Base-by-base conservation (phyloP, 805 yeast genomes). In the Hyphopichia homilentoma region DNA sequence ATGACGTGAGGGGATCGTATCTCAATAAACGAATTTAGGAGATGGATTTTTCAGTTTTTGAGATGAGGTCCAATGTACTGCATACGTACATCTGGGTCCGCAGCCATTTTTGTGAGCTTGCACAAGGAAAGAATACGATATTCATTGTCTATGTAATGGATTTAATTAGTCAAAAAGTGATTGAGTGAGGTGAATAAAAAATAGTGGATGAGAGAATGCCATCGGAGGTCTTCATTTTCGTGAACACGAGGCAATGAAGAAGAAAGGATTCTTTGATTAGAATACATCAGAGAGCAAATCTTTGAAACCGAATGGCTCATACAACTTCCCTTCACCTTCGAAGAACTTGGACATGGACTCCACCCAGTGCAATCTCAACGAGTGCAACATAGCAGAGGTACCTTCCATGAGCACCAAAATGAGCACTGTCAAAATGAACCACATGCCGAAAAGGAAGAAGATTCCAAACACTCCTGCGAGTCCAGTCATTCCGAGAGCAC, bases 381-480 rank as follows among this genome's bases (percentile, higher is more conserved):
- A 75, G 54, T 82, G 89, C 48, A 82, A 65, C 89, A 82, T 82
- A 14, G 88, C 88, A n/a, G 86, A 79, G 0, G 88, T 82, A 35
- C 89, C 89, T 59, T 82, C 89, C 89, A 82, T 82, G 30, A 79
- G 65, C 29, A 82, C 88, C 51, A 82, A 62, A 25, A 82, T 78
- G 44, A 77, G 70, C 23, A 79, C 81, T 0, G 88, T 81, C 44
- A 82, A 64, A 5, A 73, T 70, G 54, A 82, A 81, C 89, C 89
- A 82, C 77, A 81, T 73, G 19, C 78, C 84, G 60, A 81, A 82
- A 34, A 82, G 57, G 17, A 75, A 53, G 13, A 80, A 77, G 2
- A 79, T 73, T 72, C 72, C 71, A 24, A 75, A 36, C 5, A 77
- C 73, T 6, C 86, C 86, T 13, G 55, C 43, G 17, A 64, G 41